phyloP scores from a whole-genome alignment of 148 eudicot genomes.

The Amaranthus hypochondriacus region DNA sequence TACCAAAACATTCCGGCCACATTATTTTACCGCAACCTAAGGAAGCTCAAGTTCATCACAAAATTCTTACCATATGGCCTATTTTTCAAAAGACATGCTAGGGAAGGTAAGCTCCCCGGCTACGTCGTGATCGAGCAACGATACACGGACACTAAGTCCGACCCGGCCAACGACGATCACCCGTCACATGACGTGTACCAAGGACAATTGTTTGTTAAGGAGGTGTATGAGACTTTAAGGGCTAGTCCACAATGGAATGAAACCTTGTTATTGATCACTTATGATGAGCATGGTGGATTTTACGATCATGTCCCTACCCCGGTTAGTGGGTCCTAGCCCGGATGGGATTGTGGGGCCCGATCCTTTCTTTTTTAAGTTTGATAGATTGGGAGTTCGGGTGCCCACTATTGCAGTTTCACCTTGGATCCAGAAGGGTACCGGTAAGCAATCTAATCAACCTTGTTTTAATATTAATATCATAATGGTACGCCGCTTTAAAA shows the following conservation, averaged over 20 bases:
- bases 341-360: constrained; percentile 75
- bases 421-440: constrained; percentile 73
- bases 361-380: constrained; percentile 51
- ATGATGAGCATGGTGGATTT: constrained; percentile 87
- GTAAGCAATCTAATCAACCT: constrained; percentile 23
- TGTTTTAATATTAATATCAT: background rate
- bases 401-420: constrained; percentile 68
- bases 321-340: constrained; percentile 56
- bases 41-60: constrained; percentile 57
- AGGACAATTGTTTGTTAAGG: constrained; percentile 80
- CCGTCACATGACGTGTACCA: constrained; percentile 77
- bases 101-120: constrained; percentile 52
- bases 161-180: constrained; percentile 79
- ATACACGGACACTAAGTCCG: constrained; percentile 56
- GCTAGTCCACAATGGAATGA: constrained; percentile 88
- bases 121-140: constrained; percentile 75
- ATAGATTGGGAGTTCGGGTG: constrained; percentile 67
- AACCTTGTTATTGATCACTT: constrained; percentile 60
- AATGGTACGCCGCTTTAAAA: too few species aligned
- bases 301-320: constrained; percentile 76
- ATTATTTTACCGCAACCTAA: constrained; percentile 54
- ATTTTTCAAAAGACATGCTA: constrained; percentile 56
- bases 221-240: constrained; percentile 79
- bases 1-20: constrained; percentile 77
- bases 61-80: constrained; percentile 46